These are phyloP conservation scores for Hordeum marinum DNA, from an alignment of 176 grass and related monocot species.

Conservation along the genomic window DNA sequence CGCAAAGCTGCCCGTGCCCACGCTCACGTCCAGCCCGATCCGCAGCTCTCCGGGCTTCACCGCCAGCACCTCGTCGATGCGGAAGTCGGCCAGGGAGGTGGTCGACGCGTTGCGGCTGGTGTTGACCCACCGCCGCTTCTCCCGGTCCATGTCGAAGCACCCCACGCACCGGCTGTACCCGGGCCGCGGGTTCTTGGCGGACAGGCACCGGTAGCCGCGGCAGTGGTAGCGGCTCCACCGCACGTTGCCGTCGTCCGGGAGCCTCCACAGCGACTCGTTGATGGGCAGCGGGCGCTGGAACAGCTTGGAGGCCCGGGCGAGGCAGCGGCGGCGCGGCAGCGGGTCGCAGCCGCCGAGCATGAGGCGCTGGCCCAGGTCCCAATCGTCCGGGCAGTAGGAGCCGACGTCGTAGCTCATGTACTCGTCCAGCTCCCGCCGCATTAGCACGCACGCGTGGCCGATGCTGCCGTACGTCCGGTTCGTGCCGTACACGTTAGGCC, in stretches of 20 bases:
- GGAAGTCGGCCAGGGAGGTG: slow-evolving; percentile 43
- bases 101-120: neutral
- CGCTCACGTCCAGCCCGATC: slow-evolving; percentile 66
- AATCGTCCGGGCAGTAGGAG: slow-evolving; percentile 63
- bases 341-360: slow-evolving; percentile 82
- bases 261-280: slow-evolving; percentile 57
- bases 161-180: slow-evolving; percentile 63
- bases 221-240: slow-evolving; percentile 84
- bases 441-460: slow-evolving; percentile 57
- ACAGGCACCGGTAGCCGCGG: slow-evolving; percentile 60
- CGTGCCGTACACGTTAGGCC: slow-evolving; percentile 28
- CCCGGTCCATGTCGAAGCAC: slow-evolving; percentile 84
- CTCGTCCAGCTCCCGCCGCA: slow-evolving; percentile 54
- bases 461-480: slow-evolving; percentile 47
- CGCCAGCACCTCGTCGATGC: slow-evolving; percentile 63
- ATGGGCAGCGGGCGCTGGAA: slow-evolving; percentile 45
- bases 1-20: slow-evolving; percentile 82
- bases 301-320: slow-evolving; percentile 63
- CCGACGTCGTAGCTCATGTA: slow-evolving; percentile 79
- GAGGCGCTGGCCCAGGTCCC: slow-evolving; percentile 69
- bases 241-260: slow-evolving; percentile 71
- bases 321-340: slow-evolving; percentile 74
- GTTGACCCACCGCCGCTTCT: slow-evolving; percentile 55
- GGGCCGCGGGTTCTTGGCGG: slow-evolving; percentile 50
- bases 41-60: slow-evolving; percentile 76